Conservation (phyloP, 345 rosid species). For the Citrus reticulata region DNA sequence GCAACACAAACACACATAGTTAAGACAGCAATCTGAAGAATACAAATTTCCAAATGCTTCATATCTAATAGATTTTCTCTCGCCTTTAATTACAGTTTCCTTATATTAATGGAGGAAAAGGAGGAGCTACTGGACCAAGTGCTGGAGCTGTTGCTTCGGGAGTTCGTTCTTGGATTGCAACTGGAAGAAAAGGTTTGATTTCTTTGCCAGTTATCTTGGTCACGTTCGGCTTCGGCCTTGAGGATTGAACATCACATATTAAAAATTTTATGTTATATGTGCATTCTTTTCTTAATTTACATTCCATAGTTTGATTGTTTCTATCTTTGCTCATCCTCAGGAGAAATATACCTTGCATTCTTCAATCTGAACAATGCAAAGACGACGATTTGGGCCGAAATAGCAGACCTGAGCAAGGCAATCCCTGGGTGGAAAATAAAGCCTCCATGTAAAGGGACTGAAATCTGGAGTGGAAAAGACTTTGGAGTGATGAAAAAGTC, state of each 20-base stretch:
- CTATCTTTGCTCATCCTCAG: conserved; percentile 16
- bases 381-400: conserved; percentile 44
- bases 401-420: conserved; percentile 49
- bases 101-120: conserved; percentile 23
- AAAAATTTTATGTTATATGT: neutral
- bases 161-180: conserved; percentile 77
- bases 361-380: conserved; percentile 46
- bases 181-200: conserved; percentile 61
- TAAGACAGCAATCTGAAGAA: neutral
- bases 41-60: neutral
- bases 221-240: too few relatives aligned
- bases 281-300: neutral
- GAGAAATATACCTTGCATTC: conserved; percentile 52
- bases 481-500: conserved; percentile 22
- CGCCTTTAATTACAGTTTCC: conserved; percentile 41
- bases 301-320: neutral
- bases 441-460: conserved; percentile 36
- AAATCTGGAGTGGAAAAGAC: conserved; percentile 58
- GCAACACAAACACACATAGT: neutral
- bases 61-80: neutral
- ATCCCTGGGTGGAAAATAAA: conserved; percentile 31
- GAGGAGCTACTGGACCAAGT: conserved; percentile 1
- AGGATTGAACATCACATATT: too few relatives aligned
- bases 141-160: conserved; percentile 23
- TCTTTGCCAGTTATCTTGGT: neutral